Base-by-base conservation (phyloP, 768 basidiomycete species). In the Trametes cinnabarina region DNA sequence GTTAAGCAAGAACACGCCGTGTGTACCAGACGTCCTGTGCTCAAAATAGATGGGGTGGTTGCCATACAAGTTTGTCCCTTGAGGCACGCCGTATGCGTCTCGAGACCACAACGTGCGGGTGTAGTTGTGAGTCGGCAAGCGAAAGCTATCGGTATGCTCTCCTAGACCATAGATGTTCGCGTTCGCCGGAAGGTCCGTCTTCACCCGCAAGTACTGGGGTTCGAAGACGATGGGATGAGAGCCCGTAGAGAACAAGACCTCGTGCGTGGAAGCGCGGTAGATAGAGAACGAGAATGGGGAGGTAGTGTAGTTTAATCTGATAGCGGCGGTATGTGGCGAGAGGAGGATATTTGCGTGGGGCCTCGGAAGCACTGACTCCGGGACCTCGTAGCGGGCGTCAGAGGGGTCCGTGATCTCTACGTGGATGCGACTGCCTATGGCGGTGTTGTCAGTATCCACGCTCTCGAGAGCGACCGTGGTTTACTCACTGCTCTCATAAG, bases 111-210 rank as follows among this genome's bases (percentile, higher is more conserved):
- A 44, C 22, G 78, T 79, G n/a, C 77, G 74, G 22, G 74, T 77
- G 52, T 68, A 72, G 65, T 76, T 77, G 52, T 66, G 58, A 6
- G 70, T 69, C 23, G 75, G 71, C 25, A 89, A 80, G 17, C 79
- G 82, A 79, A 89, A 88, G 0, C 80, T 65, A 57, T 87, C 79
- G 4, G 83, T 82, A 67, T 87, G 85, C 63, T 88, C 87, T n/a
- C 90, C 89, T 10, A 91, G 77, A 2, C 90, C 90, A 66, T 89
- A 90, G 53, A 91, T 80, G 69, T 90, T 90, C 25, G 89, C 80
- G 40, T 80, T 69, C 3, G 68, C 51, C 0, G 87, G 85, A 0
- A 92, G 69, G 43, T 66, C 68, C 17, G 87, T 87, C 67, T 87
- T 85, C 61, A 92, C 73, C 51, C 88, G 85, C 14, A 92, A 76